These are phyloP conservation scores for Jamesozyma jinghongensis DNA, from an alignment of 805 yeast species.

Conservation along the genomic window DNA sequence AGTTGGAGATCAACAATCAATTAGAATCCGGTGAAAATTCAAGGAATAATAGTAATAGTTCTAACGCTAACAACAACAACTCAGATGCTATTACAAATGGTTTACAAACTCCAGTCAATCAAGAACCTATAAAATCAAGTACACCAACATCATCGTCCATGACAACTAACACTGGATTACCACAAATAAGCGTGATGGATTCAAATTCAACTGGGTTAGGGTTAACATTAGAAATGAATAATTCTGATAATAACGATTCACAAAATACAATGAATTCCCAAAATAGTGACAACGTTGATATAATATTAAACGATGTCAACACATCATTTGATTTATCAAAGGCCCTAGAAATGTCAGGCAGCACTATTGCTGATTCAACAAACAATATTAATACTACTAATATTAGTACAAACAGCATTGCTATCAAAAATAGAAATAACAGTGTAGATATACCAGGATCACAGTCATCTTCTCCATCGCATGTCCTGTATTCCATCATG, in stretches of 20 bases:
- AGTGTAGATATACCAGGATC: neutral
- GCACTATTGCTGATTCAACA: neutral
- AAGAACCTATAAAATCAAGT: neutral
- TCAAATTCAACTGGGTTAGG: no score
- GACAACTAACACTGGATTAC: neutral
- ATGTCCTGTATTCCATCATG: neutral
- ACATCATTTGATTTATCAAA: conserved; percentile 6
- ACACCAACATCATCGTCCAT: neutral
- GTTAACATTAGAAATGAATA: no score
- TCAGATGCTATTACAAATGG: no score
- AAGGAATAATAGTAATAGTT: neutral
- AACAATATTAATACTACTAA: no score
- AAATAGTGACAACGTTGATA: neutral
- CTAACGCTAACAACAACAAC: neutral
- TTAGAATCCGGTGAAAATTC: neutral
- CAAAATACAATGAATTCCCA: no score
- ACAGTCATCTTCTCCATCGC: neutral
- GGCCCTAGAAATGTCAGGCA: conserved; percentile 5
- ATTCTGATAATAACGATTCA: no score
- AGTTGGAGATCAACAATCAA: conserved; percentile 1
- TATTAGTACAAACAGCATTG: no score
- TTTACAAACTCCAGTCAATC: no score
- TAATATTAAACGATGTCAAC: conserved; percentile 1
- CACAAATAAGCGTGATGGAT: no score
- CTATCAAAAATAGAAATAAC: neutral